These are phyloP conservation scores for Colletotrichum liaoningense DNA, from an alignment of 2,329 filamentous ascomycete species.

Conservation along the genomic window DNA sequence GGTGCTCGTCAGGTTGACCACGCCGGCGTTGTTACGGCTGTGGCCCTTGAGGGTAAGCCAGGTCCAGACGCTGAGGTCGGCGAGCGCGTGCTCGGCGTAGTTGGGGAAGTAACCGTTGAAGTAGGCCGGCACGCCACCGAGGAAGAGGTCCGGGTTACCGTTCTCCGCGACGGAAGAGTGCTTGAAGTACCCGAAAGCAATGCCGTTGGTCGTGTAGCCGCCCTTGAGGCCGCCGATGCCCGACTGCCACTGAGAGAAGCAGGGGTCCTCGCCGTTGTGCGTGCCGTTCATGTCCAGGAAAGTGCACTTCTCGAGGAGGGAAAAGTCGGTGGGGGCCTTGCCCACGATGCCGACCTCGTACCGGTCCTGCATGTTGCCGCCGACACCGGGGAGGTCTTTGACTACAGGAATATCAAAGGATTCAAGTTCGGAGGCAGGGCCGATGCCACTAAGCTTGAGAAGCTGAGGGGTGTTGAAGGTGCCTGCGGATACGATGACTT, in stretches of 20 bases:
- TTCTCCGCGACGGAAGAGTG: conserved; percentile 50
- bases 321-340: conserved; percentile 40
- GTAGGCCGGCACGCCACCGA: conserved; percentile 64
- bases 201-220: conserved; percentile 58
- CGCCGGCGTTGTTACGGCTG: conserved; percentile 67
- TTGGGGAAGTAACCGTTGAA: conserved; percentile 68
- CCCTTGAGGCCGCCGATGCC: conserved; percentile 44
- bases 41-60: conserved; percentile 64
- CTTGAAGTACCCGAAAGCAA: conserved; percentile 59
- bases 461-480: conserved; percentile 63
- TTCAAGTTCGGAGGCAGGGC: conserved; percentile 53
- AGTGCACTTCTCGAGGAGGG: conserved; percentile 44
- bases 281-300: conserved; percentile 41
- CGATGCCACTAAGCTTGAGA: conserved; percentile 59
- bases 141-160: conserved; percentile 62
- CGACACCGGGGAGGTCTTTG: conserved; percentile 60
- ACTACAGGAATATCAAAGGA: conserved; percentile 56
- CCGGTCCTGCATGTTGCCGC: conserved; percentile 60
- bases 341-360: conserved; percentile 50
- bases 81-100: conserved; percentile 58
- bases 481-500: conserved; percentile 62
- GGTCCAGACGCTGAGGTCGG: conserved; percentile 53
- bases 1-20: conserved; percentile 69
- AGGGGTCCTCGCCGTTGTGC: conserved; percentile 46
- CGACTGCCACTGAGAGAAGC: conserved; percentile 48